phyloP scores from a whole-genome alignment of 1,139 yeast species.

The Geotrichum macrosporum region DNA sequence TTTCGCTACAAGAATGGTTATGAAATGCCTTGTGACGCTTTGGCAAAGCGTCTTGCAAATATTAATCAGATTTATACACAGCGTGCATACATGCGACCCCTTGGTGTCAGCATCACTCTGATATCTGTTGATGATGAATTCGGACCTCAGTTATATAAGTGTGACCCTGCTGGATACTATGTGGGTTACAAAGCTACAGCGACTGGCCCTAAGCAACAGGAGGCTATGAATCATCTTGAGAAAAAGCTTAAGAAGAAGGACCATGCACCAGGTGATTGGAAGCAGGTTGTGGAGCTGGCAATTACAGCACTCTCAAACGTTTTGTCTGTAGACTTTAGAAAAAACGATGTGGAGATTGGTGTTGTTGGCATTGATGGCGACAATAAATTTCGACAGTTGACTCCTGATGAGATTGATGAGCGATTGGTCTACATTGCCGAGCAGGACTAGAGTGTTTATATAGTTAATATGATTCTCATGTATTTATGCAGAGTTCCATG shows the following conservation, averaged over 20 bases:
- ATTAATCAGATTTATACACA: conserved; percentile 93
- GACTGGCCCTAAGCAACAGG: conserved; percentile 97
- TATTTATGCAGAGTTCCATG: too few relatives aligned
- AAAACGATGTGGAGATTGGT: conserved; percentile 89
- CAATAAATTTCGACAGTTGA: conserved; percentile 55
- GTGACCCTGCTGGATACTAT: conserved; percentile 97
- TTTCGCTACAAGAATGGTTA: conserved; percentile 91
- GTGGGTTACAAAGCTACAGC: conserved; percentile 90
- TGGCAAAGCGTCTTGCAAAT: conserved; percentile 94
- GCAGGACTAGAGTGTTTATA: conserved; percentile 55
- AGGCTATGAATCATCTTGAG: conserved; percentile 84
- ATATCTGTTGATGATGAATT: conserved; percentile 80
- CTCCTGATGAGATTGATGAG: conserved; percentile 88
- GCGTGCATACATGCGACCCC: conserved; percentile 98
- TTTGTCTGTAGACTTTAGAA: conserved; percentile 87
- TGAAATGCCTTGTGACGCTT: conserved; percentile 92
- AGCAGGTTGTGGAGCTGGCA: conserved; percentile 82
- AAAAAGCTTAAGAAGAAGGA: conserved; percentile 82
- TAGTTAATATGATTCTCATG: too few relatives aligned
- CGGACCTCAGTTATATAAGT: conserved; percentile 89
- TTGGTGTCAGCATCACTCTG: conserved; percentile 88
- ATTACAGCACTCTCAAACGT: conserved; percentile 81
- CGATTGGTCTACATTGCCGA: conserved; percentile 92
- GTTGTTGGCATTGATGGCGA: conserved; percentile 58
- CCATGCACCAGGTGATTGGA: conserved; percentile 78